Conservation (phyloP, 352 stramenopile genomes). For the Phytopythium chamaehyphon region DNA sequence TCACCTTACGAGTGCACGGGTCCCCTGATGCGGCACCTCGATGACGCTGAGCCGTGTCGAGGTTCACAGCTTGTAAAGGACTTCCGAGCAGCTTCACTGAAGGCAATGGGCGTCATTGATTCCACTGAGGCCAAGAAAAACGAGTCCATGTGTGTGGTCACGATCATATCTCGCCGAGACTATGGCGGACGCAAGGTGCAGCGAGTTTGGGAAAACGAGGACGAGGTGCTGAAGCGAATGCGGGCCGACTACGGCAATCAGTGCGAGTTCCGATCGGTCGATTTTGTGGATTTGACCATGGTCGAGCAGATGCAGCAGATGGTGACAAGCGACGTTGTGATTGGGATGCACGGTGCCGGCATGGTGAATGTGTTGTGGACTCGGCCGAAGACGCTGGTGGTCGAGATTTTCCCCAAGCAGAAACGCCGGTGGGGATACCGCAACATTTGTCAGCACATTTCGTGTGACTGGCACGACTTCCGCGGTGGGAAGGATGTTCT, state of each 20-base stretch:
- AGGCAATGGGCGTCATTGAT: conserved; percentile 11
- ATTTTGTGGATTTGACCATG: conserved; percentile 56
- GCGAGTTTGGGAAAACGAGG: conserved; percentile 64
- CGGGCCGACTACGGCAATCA: conserved; percentile 18
- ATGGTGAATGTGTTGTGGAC: conserved; percentile 75
- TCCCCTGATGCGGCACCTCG: conserved; percentile 38
- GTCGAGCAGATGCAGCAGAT: conserved; percentile 56
- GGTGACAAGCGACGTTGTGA: conserved; percentile 63
- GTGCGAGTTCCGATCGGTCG: conserved; percentile 46
- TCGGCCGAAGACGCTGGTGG: conserved; percentile 36
- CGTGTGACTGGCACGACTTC: conserved; percentile 58
- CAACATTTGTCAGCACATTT: conserved; percentile 69
- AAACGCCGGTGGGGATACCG: conserved; percentile 63
- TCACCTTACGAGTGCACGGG: conserved; percentile 32
- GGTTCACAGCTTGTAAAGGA: conserved; percentile 17
- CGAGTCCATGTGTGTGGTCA: conserved; percentile 34
- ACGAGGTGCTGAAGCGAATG: conserved; percentile 47
- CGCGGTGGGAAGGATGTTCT: conserved; percentile 35
- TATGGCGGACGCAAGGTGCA: conserved; percentile 47
- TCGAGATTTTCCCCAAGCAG: conserved; percentile 74
- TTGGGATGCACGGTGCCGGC: conserved; percentile 78
- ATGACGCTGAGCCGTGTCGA: conserved; percentile 38
- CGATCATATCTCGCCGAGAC: conserved; percentile 45
- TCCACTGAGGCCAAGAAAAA: background rate
- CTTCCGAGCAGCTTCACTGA: conserved; percentile 19